These are phyloP conservation scores for Plasmodium chabaudi DNA, from an alignment of 169 alveolate genomes.

Conservation along the genomic window DNA sequence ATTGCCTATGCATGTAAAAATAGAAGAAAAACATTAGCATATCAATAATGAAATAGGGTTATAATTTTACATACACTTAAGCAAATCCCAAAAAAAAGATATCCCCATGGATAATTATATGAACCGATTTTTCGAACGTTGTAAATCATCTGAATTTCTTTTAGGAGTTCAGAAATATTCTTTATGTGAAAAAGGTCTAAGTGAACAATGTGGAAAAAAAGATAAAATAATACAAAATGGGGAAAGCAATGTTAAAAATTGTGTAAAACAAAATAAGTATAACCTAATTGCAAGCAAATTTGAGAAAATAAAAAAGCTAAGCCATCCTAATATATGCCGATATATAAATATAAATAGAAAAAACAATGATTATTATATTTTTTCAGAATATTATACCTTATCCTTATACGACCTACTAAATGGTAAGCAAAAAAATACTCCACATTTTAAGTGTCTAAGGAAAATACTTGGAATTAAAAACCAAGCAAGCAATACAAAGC, in stretches of 20 bases:
- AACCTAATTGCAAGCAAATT: constrained; percentile 30
- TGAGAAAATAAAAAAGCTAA: constrained; percentile 40
- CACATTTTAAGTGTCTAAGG: constrained; percentile 23
- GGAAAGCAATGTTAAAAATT: neutral
- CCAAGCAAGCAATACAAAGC: neutral
- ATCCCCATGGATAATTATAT: neutral
- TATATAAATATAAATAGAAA: constrained; percentile 35
- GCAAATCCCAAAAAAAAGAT: too few relatives aligned
- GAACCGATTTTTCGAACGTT: constrained; percentile 23
- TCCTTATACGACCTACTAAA: constrained; percentile 39
- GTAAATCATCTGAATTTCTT: constrained; percentile 58
- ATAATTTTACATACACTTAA: too few relatives aligned
- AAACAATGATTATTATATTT: constrained; percentile 22
- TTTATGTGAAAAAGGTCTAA: constrained; percentile 1
- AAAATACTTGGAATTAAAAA: neutral
- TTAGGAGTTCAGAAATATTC: constrained; percentile 59
- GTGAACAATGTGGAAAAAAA: neutral
- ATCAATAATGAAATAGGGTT: too few relatives aligned
- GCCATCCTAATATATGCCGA: constrained; percentile 60
- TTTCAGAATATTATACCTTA: constrained; percentile 39
- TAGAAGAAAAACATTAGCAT: too few relatives aligned
- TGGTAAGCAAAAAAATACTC: constrained; percentile 11
- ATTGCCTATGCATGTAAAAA: too few relatives aligned
- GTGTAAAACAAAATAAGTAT: constrained; percentile 13
- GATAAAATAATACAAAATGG: neutral